Conservation (phyloP, 768 basidiomycete species). For the Coprinopsis cinerea region DNA sequence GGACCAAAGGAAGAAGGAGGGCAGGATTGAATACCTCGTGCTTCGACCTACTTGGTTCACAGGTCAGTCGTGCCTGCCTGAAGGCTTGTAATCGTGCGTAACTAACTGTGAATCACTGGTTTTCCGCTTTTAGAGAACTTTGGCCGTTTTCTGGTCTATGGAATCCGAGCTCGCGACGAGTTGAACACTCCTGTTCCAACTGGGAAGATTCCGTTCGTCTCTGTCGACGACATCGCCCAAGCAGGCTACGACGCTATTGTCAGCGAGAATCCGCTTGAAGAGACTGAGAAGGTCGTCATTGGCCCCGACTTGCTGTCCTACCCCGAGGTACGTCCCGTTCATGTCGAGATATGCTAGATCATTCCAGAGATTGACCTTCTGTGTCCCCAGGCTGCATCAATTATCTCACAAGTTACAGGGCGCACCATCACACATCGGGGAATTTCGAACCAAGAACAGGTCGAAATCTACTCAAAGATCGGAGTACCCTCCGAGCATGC, state of each 20-base stretch:
- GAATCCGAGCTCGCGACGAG: slow-evolving; percentile 20
- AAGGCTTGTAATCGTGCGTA: background rate
- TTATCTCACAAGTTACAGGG: slow-evolving; percentile 17
- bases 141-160: background rate
- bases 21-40: slow-evolving; percentile 30
- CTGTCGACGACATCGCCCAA: slow-evolving; percentile 27
- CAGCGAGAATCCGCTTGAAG: slow-evolving; percentile 17
- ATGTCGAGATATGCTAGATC: too few species aligned
- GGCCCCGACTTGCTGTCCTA: slow-evolving; percentile 28
- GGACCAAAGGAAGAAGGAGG: slow-evolving; percentile 17
- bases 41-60: slow-evolving; percentile 34
- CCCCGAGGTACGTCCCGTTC: slow-evolving; percentile 26
- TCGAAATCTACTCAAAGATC: slow-evolving; percentile 10
- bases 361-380: background rate
- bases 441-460: slow-evolving; percentile 10
- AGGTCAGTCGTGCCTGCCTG: slow-evolving; percentile 20
- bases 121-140: background rate
- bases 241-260: slow-evolving; percentile 25
- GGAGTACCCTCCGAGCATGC: slow-evolving; percentile 16
- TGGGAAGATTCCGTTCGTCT: slow-evolving; percentile 24
- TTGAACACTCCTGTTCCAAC: slow-evolving; percentile 24
- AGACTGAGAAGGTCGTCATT: slow-evolving; percentile 23
- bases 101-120: background rate
- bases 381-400: slow-evolving; percentile 13
- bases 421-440: slow-evolving; percentile 16